Evolutionary conservation across 2,329 filamentous ascomycete species (phyloP).

Genomic region (Exophiala spinifera): DNA sequence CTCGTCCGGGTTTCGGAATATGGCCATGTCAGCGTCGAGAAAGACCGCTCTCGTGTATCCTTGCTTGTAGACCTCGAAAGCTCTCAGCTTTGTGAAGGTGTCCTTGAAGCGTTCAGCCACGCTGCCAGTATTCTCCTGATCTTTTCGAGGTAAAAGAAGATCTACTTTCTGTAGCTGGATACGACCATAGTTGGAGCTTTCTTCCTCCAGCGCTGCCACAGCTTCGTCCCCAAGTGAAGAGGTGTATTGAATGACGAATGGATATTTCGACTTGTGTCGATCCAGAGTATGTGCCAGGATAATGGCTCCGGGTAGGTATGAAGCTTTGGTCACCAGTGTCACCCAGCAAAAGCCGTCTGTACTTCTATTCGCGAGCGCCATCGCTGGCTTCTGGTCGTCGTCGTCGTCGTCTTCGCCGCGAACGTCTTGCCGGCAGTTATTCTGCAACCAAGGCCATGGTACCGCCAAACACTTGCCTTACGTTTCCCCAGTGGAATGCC

Average conservation of each 20-base stretch:
- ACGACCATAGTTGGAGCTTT: conserved; percentile 39
- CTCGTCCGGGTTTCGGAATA: conserved; percentile 44
- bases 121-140: conserved; percentile 35
- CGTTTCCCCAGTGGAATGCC: no score
- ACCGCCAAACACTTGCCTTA: no score
- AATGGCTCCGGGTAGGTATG: conserved; percentile 52
- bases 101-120: conserved; percentile 54
- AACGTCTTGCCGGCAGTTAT: no score
- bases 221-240: conserved; percentile 40
- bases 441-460: no score
- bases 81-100: conserved; percentile 56
- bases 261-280: conserved; percentile 45
- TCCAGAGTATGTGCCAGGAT: conserved; percentile 50
- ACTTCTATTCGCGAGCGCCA: neutral
- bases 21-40: conserved; percentile 53
- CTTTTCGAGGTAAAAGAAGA: conserved; percentile 40
- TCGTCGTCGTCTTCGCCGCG: no score
- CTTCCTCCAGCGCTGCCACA: conserved; percentile 42
- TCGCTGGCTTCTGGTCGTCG: neutral
- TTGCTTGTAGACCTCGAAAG: conserved; percentile 44
- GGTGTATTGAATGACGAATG: conserved; percentile 52
- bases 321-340: conserved; percentile 51
- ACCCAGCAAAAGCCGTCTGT: conserved; percentile 41
- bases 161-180: conserved; percentile 41
- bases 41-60: conserved; percentile 46